These are phyloP conservation scores for Trichoderma endophyticum DNA, from an alignment of 2,329 filamentous ascomycete species.

Conservation along the genomic window DNA sequence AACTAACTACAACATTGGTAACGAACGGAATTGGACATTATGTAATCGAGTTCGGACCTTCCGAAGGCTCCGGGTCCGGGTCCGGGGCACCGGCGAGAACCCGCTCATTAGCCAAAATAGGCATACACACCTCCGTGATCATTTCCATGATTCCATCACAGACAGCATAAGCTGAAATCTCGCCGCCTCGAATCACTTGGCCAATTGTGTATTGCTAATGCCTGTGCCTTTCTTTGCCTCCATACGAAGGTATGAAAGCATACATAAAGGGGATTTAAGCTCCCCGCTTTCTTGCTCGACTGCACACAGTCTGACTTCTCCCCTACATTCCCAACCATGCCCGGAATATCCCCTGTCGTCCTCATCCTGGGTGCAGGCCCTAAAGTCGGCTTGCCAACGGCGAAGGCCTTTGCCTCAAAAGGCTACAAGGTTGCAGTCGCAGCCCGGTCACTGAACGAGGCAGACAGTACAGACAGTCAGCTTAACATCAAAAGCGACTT, in stretches of 20 bases:
- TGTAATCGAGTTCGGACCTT: conserved; percentile 8
- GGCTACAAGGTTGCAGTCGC: conserved; percentile 10
- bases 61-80: conserved; percentile 9
- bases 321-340: not conserved
- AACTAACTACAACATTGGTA: not conserved
- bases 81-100: not conserved
- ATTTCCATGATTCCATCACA: not conserved
- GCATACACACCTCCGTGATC: not conserved
- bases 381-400: not conserved
- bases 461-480: conserved; percentile 1
- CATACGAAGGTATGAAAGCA: not conserved
- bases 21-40: not conserved
- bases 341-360: not conserved
- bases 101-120: not conserved
- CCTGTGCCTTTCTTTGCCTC: not conserved
- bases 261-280: not conserved
- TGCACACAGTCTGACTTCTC: not conserved
- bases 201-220: not conserved
- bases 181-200: not conserved
- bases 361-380: conserved; percentile 4
- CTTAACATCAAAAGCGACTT: conserved; percentile 10
- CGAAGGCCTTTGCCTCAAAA: not conserved
- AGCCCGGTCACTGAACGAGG: conserved; percentile 5
- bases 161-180: not conserved
- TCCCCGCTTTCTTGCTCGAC: not conserved